Evolutionary conservation across 441 rosid genomes (phyloP).

Genomic region (Aleurites moluccanus): DNA sequence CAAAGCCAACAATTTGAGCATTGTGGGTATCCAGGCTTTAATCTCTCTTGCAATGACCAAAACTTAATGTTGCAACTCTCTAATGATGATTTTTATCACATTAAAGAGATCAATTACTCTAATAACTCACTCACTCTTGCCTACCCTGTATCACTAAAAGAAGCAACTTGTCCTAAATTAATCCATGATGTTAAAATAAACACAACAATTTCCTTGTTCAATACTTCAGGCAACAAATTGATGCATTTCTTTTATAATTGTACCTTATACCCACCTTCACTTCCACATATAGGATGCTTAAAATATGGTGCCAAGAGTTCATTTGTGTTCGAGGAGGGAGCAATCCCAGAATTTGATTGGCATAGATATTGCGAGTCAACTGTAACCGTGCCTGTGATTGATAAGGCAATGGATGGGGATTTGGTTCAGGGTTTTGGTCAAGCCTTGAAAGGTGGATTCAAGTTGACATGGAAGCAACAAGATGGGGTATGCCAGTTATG

Average conservation of each 20-base stretch:
- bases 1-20: conserved; percentile 13
- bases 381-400: conserved; percentile 17
- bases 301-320: conserved; percentile 23
- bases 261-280: conserved; percentile 32
- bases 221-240: conserved; percentile 4
- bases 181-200: neutral
- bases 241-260: conserved; percentile 35
- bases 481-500: conserved; percentile 27
- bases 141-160: neutral
- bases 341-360: conserved; percentile 39
- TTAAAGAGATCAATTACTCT: conserved; percentile 25
- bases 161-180: conserved; percentile 24
- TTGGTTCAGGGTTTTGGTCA: conserved; percentile 7
- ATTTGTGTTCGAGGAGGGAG: conserved; percentile 21
- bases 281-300: conserved; percentile 29
- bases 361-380: conserved; percentile 26
- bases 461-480: conserved; percentile 24
- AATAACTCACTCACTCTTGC: conserved; percentile 24
- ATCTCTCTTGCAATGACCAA: conserved; percentile 28
- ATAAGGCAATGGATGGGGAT: conserved; percentile 8
- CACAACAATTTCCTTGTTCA: neutral
- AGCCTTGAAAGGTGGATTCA: conserved; percentile 27
- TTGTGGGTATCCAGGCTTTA: conserved; percentile 38
- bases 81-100: neutral
- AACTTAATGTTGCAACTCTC: conserved; percentile 21